Percentiles rank a stretch among this genome's conserved stretches.
Conservation (phyloP, 2,329 filamentous ascomycete species). For the Cordyceps tenuipes region DNA sequence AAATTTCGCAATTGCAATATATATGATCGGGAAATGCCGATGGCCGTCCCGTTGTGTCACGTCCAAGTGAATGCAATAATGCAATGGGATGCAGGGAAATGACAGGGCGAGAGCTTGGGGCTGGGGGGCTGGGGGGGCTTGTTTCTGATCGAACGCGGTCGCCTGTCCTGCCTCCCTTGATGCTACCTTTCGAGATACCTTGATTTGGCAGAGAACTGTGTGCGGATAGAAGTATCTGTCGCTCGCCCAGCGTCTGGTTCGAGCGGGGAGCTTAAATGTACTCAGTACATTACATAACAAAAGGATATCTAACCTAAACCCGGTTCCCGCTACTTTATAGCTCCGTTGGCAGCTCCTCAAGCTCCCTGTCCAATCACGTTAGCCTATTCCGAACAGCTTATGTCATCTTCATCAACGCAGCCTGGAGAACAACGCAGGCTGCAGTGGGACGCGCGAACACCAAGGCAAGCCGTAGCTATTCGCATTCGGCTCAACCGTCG, state of each 20-base stretch:
- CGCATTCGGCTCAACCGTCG: neutral
- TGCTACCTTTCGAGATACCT: neutral
- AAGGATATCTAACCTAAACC: rapidly evolving
- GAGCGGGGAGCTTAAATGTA: neutral
- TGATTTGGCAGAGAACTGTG: neutral
- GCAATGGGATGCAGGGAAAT: conserved; percentile 5
- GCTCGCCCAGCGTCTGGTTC: neutral
- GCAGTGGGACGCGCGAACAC: conserved; percentile 27
- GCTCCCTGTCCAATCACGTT: conserved; percentile 22
- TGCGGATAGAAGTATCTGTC: neutral
- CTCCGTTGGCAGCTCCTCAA: neutral
- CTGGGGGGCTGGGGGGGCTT: neutral
- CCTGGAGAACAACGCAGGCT: conserved; percentile 22
- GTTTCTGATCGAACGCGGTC: conserved; percentile 8
- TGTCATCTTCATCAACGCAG: conserved; percentile 15
- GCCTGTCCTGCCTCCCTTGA: conserved; percentile 4
- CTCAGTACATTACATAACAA: neutral
- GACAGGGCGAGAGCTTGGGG: neutral
- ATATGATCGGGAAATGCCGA: neutral
- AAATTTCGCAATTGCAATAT: neutral
- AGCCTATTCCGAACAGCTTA: neutral
- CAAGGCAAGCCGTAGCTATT: neutral
- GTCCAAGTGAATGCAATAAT: neutral
- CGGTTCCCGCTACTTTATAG: neutral
- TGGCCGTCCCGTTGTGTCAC: neutral